Evolutionary conservation across 1,139 yeast genomes (phyloP), one percentile per base, ranked within the genome.

Genomic region (Meyerozyma athensensis): DNA sequence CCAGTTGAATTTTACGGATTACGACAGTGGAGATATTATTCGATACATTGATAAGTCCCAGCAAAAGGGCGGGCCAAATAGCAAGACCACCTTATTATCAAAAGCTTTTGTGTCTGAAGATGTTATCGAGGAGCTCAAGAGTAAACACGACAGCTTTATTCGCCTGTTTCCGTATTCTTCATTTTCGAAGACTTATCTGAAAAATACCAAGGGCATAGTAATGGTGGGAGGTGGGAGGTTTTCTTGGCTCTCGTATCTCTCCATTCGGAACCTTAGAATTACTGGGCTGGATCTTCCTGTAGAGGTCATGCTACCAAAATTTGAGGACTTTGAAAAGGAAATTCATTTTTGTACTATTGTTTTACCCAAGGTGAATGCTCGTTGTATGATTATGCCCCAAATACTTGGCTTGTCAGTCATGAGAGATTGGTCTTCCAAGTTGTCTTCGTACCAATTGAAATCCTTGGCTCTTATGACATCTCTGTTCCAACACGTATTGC

Each of bases 321-420:
- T 33, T 21, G 36, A 39, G 20, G 44, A 40, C 30, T 42, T 54
- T 39, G 61, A 56, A 30, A 39, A 44, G 18, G 68, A 63, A 37
- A 37, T 39, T 18, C 54, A 58, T 10, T 57, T 61, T 33, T 63
- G 68, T 45, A 48, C 50, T 3, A 41, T 39, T 5, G 37, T 52
- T 2, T 48, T 63, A 34, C 64, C 66, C 1, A 40, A 41, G 24
- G 41, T 58, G 22, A 50, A 56, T 37, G 67, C 68, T 1, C 43
- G 43, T 21, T 63, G 68, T 49, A 59, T 62, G 1, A 56, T 61
- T 7, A 45, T 38, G 18, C 36, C 34, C 4, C 22, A 32, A 3
- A 13, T 19, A 9, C 17, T 38, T 5, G 40, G 40, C 3, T 9
- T 20, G 5, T 14, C 23, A 4, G 36, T 33, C 18, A 22, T 26